A percentile compares a stretch with the other conserved stretches of the same genome.
These are phyloP conservation scores for Antitrichia curtipendula DNA, from an alignment of 225 moss, liverwort and hornwort genomes.

Conservation along the genomic window DNA sequence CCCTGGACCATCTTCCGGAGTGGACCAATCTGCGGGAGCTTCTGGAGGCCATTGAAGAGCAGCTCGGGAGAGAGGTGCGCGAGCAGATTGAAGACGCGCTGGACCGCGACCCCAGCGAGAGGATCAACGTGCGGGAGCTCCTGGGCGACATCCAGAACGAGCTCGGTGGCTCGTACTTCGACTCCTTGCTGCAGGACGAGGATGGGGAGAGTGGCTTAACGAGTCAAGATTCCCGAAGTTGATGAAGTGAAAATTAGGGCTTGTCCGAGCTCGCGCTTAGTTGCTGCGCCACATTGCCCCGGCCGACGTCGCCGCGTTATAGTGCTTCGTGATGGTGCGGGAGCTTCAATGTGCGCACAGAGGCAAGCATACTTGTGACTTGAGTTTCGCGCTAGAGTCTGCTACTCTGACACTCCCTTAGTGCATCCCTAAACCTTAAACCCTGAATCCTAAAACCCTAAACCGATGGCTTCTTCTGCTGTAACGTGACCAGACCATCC, in stretches of 20 bases:
- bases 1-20: slow-evolving; percentile 34
- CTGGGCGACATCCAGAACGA: slow-evolving; percentile 43
- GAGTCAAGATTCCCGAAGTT: slow-evolving; percentile 29
- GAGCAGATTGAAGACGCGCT: slow-evolving; percentile 27
- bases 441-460: neutral
- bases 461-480: neutral
- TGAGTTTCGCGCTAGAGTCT: neutral
- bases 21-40: slow-evolving; percentile 36
- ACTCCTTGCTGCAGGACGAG: slow-evolving; percentile 27
- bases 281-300: neutral
- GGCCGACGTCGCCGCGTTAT: neutral
- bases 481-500: neutral
- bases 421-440: neutral
- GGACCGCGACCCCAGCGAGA: slow-evolving; percentile 31
- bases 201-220: slow-evolving; percentile 37
- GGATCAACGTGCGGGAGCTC: slow-evolving; percentile 38
- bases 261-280: neutral
- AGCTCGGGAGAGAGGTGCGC: slow-evolving; percentile 34
- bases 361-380: neutral
- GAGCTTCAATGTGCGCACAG: neutral
- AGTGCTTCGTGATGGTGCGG: neutral
- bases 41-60: slow-evolving; percentile 40
- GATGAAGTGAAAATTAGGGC: neutral
- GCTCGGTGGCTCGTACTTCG: slow-evolving; percentile 39
- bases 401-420: neutral